Evolutionary conservation across 345 rosid species (phyloP).

Genomic region (Camelina hispida): DNA sequence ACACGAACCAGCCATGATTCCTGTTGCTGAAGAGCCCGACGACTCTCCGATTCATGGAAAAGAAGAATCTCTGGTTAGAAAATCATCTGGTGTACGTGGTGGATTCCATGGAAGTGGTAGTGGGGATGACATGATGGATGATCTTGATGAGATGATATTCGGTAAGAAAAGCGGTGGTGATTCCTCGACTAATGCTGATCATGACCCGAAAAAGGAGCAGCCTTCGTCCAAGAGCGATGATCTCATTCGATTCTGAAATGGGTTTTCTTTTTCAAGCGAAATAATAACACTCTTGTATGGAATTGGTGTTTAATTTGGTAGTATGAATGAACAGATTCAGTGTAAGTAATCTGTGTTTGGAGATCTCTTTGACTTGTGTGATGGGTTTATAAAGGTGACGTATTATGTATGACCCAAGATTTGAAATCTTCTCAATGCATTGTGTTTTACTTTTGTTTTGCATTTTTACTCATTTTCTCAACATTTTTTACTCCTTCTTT

Average conservation of each 20-base stretch:
- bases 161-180: slow-evolving; percentile 79
- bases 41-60: slow-evolving; percentile 64
- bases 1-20: slow-evolving; percentile 93
- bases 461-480: no score
- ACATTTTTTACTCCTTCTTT: no score
- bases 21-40: slow-evolving; percentile 83
- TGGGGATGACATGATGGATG: slow-evolving; percentile 96
- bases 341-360: slow-evolving; percentile 44
- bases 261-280: background rate
- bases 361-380: slow-evolving; percentile 31
- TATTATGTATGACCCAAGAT: slow-evolving; percentile 9
- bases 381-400: slow-evolving; percentile 29
- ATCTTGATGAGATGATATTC: slow-evolving; percentile 97
- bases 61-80: slow-evolving; percentile 73
- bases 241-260: slow-evolving; percentile 68
- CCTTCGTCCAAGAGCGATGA: slow-evolving; percentile 75
- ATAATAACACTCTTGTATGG: slow-evolving; percentile 11
- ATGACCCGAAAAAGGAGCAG: slow-evolving; percentile 66
- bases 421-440: no score
- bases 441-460: background rate
- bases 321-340: slow-evolving; percentile 15
- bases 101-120: slow-evolving; percentile 56
- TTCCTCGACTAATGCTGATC: slow-evolving; percentile 46
- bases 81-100: slow-evolving; percentile 65
- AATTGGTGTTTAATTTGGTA: slow-evolving; percentile 32